Evolutionary conservation across 352 stramenopile genomes (phyloP).

Genomic region (Globisporangium cystogenes): DNA sequence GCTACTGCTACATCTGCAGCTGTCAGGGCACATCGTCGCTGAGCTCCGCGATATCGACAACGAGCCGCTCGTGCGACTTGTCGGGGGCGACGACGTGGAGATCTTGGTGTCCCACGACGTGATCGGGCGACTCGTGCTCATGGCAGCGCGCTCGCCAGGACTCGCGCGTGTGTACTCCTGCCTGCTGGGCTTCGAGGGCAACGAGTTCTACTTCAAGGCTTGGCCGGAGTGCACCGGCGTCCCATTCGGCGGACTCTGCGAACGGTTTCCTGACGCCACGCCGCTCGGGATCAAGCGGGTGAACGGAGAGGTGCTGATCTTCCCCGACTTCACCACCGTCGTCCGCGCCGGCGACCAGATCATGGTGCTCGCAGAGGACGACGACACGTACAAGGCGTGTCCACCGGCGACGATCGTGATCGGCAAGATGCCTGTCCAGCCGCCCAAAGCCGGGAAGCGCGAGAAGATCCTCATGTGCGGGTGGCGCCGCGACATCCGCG

Average conservation of each 20-base stretch:
- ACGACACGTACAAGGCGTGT: constrained; percentile 82
- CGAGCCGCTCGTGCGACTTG: constrained; percentile 66
- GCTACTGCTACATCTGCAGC: constrained; percentile 12
- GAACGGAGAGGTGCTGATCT: constrained; percentile 56
- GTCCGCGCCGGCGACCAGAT: constrained; percentile 61
- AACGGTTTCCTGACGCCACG: constrained; percentile 77
- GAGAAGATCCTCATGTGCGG: constrained; percentile 85
- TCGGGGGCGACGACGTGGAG: constrained; percentile 74
- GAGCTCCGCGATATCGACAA: constrained; percentile 89
- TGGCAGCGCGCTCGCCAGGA: constrained; percentile 76
- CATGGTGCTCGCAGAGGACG: constrained; percentile 82
- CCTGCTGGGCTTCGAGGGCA: constrained; percentile 83
- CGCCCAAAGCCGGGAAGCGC: constrained; percentile 15
- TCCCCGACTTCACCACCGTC: constrained; percentile 25
- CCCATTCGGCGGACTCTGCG: constrained; percentile 54
- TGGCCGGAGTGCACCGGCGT: constrained; percentile 77
- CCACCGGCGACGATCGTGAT: constrained; percentile 28
- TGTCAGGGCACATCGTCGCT: constrained; percentile 77
- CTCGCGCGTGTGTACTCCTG: constrained; percentile 63
- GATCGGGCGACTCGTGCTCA: constrained; percentile 85
- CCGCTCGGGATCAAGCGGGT: constrained; percentile 71
- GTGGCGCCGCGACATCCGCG: constrained; percentile 85
- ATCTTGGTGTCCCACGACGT: constrained; percentile 86
- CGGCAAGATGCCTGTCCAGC: constrained; percentile 21
- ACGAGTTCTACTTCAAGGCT: constrained; percentile 88